Base-by-base conservation (phyloP, 768 basidiomycete genomes). In the Suillus luteus region DNA sequence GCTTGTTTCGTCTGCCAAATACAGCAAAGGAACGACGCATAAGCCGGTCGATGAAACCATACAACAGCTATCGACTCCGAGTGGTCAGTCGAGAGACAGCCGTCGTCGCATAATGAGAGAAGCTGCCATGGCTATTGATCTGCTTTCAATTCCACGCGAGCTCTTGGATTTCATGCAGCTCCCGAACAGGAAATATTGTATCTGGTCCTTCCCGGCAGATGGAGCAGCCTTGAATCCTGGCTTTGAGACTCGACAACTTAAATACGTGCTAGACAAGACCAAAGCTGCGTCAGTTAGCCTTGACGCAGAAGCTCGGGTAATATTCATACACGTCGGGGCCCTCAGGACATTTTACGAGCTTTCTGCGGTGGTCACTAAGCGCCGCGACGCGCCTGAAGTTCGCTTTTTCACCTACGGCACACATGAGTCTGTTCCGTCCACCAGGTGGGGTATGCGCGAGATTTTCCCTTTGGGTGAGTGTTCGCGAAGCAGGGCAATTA, bases 381-480 rank as follows among this genome's bases (percentile, higher is more conserved):
- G 85, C 22, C 73, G 70, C 33, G 79, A 82, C 24, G 72, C 74
- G 3, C 75, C 79, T 35, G 81, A 84, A 46, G 69, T 84, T 8
- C 85, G 83, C 40, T 91, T 92, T 67, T 85, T 86, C 70, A 83
- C 83, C 0, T 93, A 88, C 75, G 91, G 91, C 0, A 84, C 87
- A 12, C 85, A 90, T 72, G 73, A 82, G 35, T 79, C 71, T 19
- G 75, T 89, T 15, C 73, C 79, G n/a, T 80, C 79, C 19, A 71
- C 78, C 7, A 74, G 79, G 38, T 90, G 88, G 89, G 83, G 83
- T n/a, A 68, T 91, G 9, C 80, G 81, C 38, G 87, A 88, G 65
- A 82, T 93, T 12, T 92, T 85, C 69, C 88, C 88, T 44, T 72
- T 84, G 62, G 91, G 91, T 91, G 69, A 58, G 82, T 73, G 55